Base-by-base conservation (phyloP, 139 green algal genomes). In the Chlamydomonas sp. region DNA sequence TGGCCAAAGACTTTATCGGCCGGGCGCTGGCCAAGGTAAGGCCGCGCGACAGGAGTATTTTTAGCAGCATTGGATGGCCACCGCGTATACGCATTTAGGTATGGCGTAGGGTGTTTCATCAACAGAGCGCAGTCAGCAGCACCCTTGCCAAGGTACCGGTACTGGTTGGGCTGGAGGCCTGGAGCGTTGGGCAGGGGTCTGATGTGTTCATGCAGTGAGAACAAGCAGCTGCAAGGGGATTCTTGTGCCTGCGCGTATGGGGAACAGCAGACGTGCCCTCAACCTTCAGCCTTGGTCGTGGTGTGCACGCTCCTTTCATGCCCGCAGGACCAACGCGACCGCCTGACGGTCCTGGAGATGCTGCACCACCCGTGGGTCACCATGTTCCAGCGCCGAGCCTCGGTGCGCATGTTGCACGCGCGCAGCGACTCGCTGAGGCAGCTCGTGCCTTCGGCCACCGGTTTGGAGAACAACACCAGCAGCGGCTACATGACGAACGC, bases 331-430 rank as follows among this genome's bases (percentile, higher is more conserved):
- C 20, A 74, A 49, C 75, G 63, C 18, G 83, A 84, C 57, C 73
- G 90, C 12, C 84, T 84, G 2, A 93, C 90, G 2, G 88, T 90
- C 62, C 67, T 90, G n/a, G 87, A 93, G 79, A 93, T 95, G 91
- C 81, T 95, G 60, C 84, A 91, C 71, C 89, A 93, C 62, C 92
- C 92, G 16, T 95, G 92, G 92, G 90, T 95, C 59, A 89, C 85
- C 79, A 91, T 91, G 62, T 90, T 86, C 88, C 86, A 88, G 75
- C 74, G 84, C 63, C 84, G 84, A 57, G 78, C 63, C 84, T 83
- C 75, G 3, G 84, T 88, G n/a, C 75, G 84, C 74, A 88, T 88
- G 10, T 18, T 88, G 14, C 83, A 88, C 84, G 73, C 84, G 2
- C 75, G 75, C 63, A 71, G 73, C 72, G 81, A 81, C 83, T 82